Base-by-base conservation (phyloP, 1,139 yeast species). In the Taphrina flavorubra region DNA sequence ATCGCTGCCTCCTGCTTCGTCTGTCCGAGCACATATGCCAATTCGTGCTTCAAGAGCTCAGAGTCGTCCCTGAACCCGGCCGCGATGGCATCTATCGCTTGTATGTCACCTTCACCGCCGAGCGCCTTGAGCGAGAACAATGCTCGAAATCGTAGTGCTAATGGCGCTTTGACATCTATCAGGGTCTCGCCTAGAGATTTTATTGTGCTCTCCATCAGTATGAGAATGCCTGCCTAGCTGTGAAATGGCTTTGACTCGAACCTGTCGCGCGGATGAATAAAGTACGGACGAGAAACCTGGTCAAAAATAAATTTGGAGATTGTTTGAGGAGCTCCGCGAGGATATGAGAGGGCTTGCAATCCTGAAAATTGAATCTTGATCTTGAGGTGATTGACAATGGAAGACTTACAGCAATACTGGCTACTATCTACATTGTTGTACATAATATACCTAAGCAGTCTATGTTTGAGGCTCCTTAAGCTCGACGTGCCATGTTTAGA, bases 1-100 rank as follows among this genome's bases (percentile, higher is more conserved):
- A 95, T 90, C 69, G 97, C 92, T 68, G 85, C 79, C 73, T 87
- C 77, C 79, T 92, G 92, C 76, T 89, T 87, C 65, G 97, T 92
- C 79, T 95, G 99, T 56, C 99, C 99, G 72, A 95, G 82, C n/a
- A 94, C 98, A 75, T 95, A 95, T 6, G 99, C 99, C 68, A 94
- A 96, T 79, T 95, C 99, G 77, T 95, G 99, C 81, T 95, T 95
- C 77, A 95, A 83, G 68, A 95, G 84, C 79, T 95, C 99, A n/a
- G 96, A 88, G 70, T 86, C 85, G 76, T 91, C 97, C 56, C 78
- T 75, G 77, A 95, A 95, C 34, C 83, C 83, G 74, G 87, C 94
- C 60, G 94, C 90, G 72, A 95, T 92, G 80, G 90, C 89, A 68
- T 88, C 85, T 69, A 94, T 86, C 67, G 99, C 99, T 71, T 84